Evolutionary conservation across 2,329 filamentous ascomycete species (phyloP), one percentile per base, ranked within the genome.

Genomic region (Colletotrichum magnum): DNA sequence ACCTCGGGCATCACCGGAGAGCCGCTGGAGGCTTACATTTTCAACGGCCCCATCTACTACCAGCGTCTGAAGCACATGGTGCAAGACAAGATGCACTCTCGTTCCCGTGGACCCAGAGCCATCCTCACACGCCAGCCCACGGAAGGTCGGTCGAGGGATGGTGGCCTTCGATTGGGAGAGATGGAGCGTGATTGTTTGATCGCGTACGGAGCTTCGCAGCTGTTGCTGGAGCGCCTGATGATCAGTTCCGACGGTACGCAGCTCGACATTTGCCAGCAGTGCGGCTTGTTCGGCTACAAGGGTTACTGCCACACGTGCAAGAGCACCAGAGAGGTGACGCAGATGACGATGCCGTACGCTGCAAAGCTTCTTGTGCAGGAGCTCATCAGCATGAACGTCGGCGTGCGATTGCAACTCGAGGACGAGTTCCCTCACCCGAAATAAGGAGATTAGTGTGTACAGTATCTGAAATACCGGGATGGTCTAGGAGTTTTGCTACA

Each of bases 1-100:
- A 98, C 96, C 0, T 95, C 92, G 0, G 96, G 96, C 43, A 95
- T 98, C 78, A 98, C 96, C 0, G 97, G 96, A 75, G 96, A 99
- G 82, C 90, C 93, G 0, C 87, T 98, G 6, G 94, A 97, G 72
- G 95, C 95, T 13, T 98, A 98, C 82, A 94, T 99, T 77, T 99
- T 98, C 87, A 97, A 97, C 79, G 96, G 96, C 0, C 96, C 96
- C 12, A 99, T 99, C 81, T 99, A 97, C 85, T 99, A 99, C 85
- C 96, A 99, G 85, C 97, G 97, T 74, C 89, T 99, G 73, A 99
- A 99, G 88, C 96, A 99, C 87, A 99, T 99, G 96, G 96, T 99
- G 4, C 95, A 98, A 80, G 96, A 99, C 80, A 99, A 99, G 84
- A 98, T 99, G 96, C 96, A 99, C 83, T 95, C 94, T 39, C 94